Evolutionary conservation across 2,329 filamentous ascomycete genomes (phyloP).

Genomic region (Phaeoacremonium minimum): DNA sequence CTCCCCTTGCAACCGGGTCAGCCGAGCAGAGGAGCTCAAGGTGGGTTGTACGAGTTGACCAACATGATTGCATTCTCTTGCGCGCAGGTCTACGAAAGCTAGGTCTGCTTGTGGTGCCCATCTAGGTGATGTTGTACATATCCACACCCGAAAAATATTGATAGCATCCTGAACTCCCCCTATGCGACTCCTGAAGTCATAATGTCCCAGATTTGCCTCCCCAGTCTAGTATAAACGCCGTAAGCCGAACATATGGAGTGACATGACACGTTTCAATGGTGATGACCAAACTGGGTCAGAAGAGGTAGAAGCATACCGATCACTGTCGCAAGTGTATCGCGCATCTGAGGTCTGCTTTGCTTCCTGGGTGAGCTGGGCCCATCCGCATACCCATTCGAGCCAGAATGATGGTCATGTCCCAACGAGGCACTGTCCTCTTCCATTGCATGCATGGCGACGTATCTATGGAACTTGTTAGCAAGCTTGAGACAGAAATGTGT

Average conservation of each 20-base stretch:
- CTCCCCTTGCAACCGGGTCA: too few relatives aligned
- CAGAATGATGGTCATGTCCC: conserved; percentile 44
- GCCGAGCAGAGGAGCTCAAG: too few relatives aligned
- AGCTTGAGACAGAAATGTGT: not conserved
- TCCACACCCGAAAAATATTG: too few relatives aligned
- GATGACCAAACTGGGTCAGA: conserved; percentile 73
- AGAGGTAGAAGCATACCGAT: conserved; percentile 75
- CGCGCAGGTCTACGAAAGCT: too few relatives aligned
- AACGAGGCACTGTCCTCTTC: conserved; percentile 62
- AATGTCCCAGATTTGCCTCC: too few relatives aligned
- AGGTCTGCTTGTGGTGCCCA: too few relatives aligned
- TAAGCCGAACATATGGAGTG: not conserved
- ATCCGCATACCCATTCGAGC: conserved; percentile 52
- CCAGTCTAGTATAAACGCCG: too few relatives aligned
- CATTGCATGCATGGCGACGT: conserved; percentile 99
- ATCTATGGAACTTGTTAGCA: conserved; percentile 45
- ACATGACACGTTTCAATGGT: conserved; percentile 54
- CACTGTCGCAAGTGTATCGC: conserved; percentile 67
- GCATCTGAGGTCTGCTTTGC: conserved; percentile 54
- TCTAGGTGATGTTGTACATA: too few relatives aligned
- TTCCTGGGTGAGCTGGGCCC: conserved; percentile 41
- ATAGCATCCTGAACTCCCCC: not conserved
- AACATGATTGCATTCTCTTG: too few relatives aligned
- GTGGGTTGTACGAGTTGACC: too few relatives aligned
- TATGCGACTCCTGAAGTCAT: not conserved